Base-by-base conservation (phyloP, 352 stramenopile genomes). In the Elongisporangium anandrum region DNA sequence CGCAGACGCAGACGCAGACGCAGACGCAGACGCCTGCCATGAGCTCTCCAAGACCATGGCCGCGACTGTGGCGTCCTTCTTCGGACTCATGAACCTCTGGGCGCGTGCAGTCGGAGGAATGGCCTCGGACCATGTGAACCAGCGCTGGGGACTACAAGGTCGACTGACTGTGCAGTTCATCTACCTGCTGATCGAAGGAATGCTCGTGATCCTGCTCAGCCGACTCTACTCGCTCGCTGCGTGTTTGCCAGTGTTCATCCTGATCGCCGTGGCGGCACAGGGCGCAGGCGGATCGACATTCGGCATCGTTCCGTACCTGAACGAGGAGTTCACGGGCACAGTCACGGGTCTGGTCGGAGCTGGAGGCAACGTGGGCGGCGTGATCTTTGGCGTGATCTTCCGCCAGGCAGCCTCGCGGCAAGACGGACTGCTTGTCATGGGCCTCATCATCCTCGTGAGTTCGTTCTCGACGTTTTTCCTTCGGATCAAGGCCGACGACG, bases 11-110 rank as follows among this genome's bases (percentile, higher is more conserved):
- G n/a, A n/a, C n/a, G n/a, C n/a, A n/a, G n/a, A n/a, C n/a, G n/a
- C n/a, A n/a, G n/a, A 70, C 7, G 61, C 53, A 24, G 56, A 61
- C 0, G 52, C 68, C 17, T 90, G 81, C 61, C 66, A 66, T 45
- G 38, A 75, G 49, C 64, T 89, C 21, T 69, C 79, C 38, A 87
- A 80, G 63, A 77, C 72, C 22, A 69, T 72, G 61, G 87, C 93
- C 23, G 90, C 87, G 10, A 88, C 86, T 0, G 84, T 98, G 63
- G 89, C 92, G 7, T 97, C 90, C 19, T 81, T 94, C 17, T 98
- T 98, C 66, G 94, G 94, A 12, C 92, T 96, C 61, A 98, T 97
- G 88, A 98, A 98, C 69, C 72, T 98, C 51, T 97, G 98, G 64
- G 86, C 92, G 3, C 89, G 92, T 54, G 90, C 88, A 23, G 49